These are phyloP conservation scores for Sordaria brevicollis DNA, from an alignment of 495 filamentous ascomycete species.

Conservation along the genomic window DNA sequence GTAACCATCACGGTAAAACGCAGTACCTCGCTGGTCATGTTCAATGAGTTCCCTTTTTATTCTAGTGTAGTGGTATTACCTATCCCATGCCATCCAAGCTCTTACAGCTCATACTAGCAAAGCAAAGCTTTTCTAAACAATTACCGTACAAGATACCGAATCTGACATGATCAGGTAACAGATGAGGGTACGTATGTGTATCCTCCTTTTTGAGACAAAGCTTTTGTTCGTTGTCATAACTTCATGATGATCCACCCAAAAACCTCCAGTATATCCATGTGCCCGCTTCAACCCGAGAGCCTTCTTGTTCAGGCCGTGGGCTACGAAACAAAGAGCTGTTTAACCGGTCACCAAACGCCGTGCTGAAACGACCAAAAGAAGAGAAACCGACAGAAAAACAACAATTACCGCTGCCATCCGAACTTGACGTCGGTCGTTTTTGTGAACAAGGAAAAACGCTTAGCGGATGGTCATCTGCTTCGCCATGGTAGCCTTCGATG, in stretches of 20 bases:
- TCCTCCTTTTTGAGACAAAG: background rate
- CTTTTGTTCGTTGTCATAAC: background rate
- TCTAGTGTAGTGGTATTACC: background rate
- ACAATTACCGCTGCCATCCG: constrained; percentile 31
- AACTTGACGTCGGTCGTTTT: constrained; percentile 2
- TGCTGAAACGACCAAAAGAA: constrained; percentile 31
- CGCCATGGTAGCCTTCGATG: constrained; percentile 55
- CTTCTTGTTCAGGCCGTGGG: background rate
- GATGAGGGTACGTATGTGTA: constrained; percentile 1
- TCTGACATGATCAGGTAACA: background rate
- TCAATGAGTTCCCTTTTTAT: background rate
- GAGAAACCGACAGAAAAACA: constrained; percentile 30
- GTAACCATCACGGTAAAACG: background rate
- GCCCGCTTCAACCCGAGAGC: background rate
- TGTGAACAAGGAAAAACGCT: constrained; percentile 7
- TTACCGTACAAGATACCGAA: background rate
- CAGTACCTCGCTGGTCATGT: background rate
- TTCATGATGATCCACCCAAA: background rate
- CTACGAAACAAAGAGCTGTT: background rate
- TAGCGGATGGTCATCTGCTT: constrained; percentile 98
- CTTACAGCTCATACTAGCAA: background rate
- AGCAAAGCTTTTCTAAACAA: background rate
- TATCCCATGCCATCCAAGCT: background rate
- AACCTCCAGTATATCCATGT: background rate
- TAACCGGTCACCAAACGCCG: constrained; percentile 28